Conservation (phyloP, 805 yeast genomes). For the Sugiyamaella marilandica region DNA sequence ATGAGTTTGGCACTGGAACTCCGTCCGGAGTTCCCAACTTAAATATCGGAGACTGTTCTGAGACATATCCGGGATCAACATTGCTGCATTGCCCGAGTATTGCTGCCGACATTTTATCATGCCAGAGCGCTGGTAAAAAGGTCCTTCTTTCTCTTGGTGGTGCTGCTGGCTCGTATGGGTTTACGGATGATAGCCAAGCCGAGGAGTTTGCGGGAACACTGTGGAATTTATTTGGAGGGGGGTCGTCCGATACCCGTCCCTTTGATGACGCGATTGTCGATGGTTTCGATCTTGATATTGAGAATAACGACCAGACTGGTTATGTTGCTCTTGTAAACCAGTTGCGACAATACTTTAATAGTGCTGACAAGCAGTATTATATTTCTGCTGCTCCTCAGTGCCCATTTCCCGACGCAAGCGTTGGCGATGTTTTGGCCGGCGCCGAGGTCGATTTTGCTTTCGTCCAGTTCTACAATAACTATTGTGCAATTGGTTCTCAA, state of each 20-base stretch:
- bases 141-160: constrained; percentile 64
- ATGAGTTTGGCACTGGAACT: constrained; percentile 46
- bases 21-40: constrained; percentile 10
- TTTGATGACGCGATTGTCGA: constrained; percentile 57
- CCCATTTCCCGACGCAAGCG: constrained; percentile 53
- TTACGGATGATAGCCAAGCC: constrained; percentile 43
- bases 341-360: constrained; percentile 25
- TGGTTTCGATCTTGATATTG: constrained; percentile 67
- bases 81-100: constrained; percentile 42
- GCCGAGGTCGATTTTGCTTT: constrained; percentile 55
- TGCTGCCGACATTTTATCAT: constrained; percentile 59
- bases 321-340: constrained; percentile 43
- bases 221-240: constrained; percentile 50
- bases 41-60: constrained; percentile 18
- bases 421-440: constrained; percentile 38
- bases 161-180: constrained; percentile 49
- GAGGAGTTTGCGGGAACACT: constrained; percentile 38
- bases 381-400: constrained; percentile 68
- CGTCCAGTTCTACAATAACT: constrained; percentile 64
- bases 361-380: constrained; percentile 40
- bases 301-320: constrained; percentile 46
- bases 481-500: constrained; percentile 34
- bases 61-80: constrained; percentile 31
- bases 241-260: constrained; percentile 32
- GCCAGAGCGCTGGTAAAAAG: constrained; percentile 69